These are phyloP conservation scores for Boletus rufocinnamomeus DNA, from an alignment of 768 basidiomycete species.

Conservation along the genomic window DNA sequence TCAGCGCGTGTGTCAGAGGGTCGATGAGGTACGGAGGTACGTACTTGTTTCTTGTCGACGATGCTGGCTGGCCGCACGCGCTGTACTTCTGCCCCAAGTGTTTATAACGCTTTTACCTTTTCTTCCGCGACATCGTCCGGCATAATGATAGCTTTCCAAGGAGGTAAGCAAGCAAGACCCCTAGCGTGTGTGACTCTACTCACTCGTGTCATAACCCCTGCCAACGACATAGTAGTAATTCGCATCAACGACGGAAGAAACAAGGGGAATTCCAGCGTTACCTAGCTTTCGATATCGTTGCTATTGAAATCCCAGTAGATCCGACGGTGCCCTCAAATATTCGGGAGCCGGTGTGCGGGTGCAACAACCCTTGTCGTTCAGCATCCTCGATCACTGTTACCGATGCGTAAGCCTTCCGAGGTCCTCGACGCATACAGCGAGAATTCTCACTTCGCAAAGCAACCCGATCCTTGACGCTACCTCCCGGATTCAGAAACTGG, in stretches of 20 bases:
- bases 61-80: conserved; percentile 93
- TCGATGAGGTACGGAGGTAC: conserved; percentile 13
- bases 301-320: conserved; percentile 94
- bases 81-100: conserved; percentile 88
- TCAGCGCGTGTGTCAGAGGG: neutral
- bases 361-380: conserved; percentile 76
- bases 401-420: neutral
- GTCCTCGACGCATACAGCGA: neutral
- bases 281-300: conserved; percentile 89
- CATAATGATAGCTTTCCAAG: conserved; percentile 74
- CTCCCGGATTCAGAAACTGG: conserved; percentile 95
- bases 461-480: conserved; percentile 98
- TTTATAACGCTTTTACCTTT: conserved; percentile 81
- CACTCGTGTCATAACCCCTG: conserved; percentile 90
- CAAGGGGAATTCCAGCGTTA: conserved; percentile 32
- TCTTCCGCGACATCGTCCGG: conserved; percentile 89
- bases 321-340: conserved; percentile 98
- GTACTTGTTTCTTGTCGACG: conserved; percentile 92
- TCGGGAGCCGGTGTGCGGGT: conserved; percentile 84
- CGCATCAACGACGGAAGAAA: neutral
- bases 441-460: conserved; percentile 73
- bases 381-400: conserved; percentile 89
- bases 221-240: neutral
- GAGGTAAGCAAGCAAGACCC: neutral
- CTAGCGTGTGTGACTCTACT: conserved; percentile 2